A percentile compares a stretch with the other conserved stretches of the same genome.
Evolutionary conservation across 805 yeast species (phyloP).

Genomic region (baker's yeast (Saccharomyces cerevisiae)): DNA sequence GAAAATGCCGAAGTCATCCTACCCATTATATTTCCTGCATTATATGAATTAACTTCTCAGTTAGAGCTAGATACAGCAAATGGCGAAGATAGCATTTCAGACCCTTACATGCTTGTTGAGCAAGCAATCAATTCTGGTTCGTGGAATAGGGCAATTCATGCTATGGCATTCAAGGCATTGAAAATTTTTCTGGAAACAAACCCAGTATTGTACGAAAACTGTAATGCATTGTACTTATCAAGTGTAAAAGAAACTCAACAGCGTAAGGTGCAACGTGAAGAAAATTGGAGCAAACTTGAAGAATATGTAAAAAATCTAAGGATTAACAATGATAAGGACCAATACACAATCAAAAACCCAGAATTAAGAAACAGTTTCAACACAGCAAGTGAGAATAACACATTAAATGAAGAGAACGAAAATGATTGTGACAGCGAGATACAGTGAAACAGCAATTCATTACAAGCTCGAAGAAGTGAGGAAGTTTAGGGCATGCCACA

Average conservation of each 20-base stretch:
- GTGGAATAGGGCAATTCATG: conserved; percentile 92
- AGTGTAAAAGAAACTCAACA: conserved; percentile 65
- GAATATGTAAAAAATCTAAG: conserved; percentile 39
- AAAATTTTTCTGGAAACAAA: conserved; percentile 89
- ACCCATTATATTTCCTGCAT: conserved; percentile 84
- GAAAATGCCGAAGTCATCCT: conserved; percentile 88
- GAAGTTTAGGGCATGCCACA: not conserved
- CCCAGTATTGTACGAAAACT: conserved; percentile 83
- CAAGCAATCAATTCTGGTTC: conserved; percentile 45
- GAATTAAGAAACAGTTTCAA: not conserved
- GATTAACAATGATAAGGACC: conserved; percentile 9
- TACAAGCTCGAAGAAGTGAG: not conserved
- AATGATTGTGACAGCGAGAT: not conserved
- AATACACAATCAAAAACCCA: not conserved
- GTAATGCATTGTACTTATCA: conserved; percentile 80
- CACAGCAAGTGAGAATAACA: not conserved
- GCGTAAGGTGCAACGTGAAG: conserved; percentile 51
- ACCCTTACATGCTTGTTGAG: conserved; percentile 32
- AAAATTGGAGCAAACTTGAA: conserved; percentile 66
- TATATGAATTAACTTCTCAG: conserved; percentile 70
- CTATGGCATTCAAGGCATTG: conserved; percentile 82
- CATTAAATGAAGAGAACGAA: not conserved
- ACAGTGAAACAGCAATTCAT: not conserved
- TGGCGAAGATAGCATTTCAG: conserved; percentile 24
- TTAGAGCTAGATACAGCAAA: conserved; percentile 26